phyloP scores from a whole-genome alignment of 176 grass and related monocot species.

The Raddia distichophylla region DNA sequence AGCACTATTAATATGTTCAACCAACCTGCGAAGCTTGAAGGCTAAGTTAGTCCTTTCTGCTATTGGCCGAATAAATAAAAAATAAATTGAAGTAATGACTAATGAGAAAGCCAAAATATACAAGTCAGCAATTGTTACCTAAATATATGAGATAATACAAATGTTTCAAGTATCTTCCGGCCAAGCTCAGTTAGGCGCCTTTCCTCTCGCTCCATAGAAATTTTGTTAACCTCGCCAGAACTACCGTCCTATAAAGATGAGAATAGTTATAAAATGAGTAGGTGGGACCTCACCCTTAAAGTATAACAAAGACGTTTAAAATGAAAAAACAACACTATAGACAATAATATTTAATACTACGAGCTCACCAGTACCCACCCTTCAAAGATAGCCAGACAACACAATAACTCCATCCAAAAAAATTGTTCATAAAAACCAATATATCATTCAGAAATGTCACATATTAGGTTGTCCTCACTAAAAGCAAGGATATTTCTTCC shows the following conservation, averaged over 20 bases:
- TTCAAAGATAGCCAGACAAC: slow-evolving; percentile 27
- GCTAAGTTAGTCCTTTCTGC: neutral
- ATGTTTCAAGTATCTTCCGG: slow-evolving; percentile 88
- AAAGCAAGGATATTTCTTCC: slow-evolving; percentile 19
- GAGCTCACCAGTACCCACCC: neutral
- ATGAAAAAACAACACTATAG: neutral
- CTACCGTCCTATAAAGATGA: slow-evolving; percentile 67
- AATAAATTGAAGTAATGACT: slow-evolving; percentile 33
- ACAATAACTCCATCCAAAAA: neutral
- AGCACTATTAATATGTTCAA: neutral
- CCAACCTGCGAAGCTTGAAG: neutral
- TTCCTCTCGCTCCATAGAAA: slow-evolving; percentile 90
- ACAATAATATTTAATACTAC: neutral
- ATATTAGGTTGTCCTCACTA: slow-evolving; percentile 16
- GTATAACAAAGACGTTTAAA: neutral
- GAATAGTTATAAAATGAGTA: slow-evolving; percentile 34
- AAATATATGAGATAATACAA: slow-evolving; percentile 90
- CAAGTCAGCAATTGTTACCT: slow-evolving; percentile 52
- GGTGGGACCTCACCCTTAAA: slow-evolving; percentile 29
- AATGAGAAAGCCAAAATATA: slow-evolving; percentile 21
- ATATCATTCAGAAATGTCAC: slow-evolving; percentile 10
- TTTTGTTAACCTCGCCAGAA: slow-evolving; percentile 84
- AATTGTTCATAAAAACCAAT: slow-evolving; percentile 21
- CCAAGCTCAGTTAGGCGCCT: slow-evolving; percentile 88
- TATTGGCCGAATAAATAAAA: slow-evolving; percentile 12